Base-by-base conservation (phyloP, 495 filamentous ascomycete species). In the Usnea hakonensis region DNA sequence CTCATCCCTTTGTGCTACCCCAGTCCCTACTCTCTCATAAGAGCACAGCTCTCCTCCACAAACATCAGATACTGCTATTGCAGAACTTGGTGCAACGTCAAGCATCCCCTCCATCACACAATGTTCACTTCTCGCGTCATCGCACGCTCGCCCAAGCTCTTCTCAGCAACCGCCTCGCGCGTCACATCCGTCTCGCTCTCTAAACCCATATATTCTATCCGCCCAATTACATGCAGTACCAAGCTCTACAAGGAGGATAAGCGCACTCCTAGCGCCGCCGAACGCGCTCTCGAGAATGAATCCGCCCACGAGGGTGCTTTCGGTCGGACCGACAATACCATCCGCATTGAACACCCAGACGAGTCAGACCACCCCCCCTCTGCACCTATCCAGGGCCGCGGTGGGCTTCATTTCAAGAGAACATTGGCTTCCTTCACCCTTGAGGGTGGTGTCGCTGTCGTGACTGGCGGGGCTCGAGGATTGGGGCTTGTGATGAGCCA, bases 401-500 rank as follows among this genome's bases (percentile, higher is more conserved):
- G 88, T 50, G 83, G 86, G 13, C 77, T 82, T 67, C 85, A 88
- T 70, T 84, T 84, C 69, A 87, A 87, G 77, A 83, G 86, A 40
- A 91, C 87, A 0, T 79, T 86, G 68, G 84, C 79, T 55, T 83
- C 83, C 36, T 95, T 95, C 74, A 90, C 88, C 0, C 77, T 96
- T 30, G 87, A 95, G 72, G 86, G 82, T 32, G 86, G 85, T 67
- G 87, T 90, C 8, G 88, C 79, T 30, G 77, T 95, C 8, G 88
- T 96, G 3, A 95, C 91, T 14, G 91, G 91, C 37, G 91, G 91
- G 66, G 91, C 91, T 43, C 79, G 91, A 67, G 91, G 91, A 6
- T 72, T 96, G 67, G 91, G 91, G 55, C 77, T 96, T 67, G 91
- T 95, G 38, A 96, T 97, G 92, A 87, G 84, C 40, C 90, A 96